Percentiles rank a stretch among this genome's conserved stretches.
Evolutionary conservation across 2,329 filamentous ascomycete genomes (phyloP).

Genomic region (Metarhizium guizhouense): DNA sequence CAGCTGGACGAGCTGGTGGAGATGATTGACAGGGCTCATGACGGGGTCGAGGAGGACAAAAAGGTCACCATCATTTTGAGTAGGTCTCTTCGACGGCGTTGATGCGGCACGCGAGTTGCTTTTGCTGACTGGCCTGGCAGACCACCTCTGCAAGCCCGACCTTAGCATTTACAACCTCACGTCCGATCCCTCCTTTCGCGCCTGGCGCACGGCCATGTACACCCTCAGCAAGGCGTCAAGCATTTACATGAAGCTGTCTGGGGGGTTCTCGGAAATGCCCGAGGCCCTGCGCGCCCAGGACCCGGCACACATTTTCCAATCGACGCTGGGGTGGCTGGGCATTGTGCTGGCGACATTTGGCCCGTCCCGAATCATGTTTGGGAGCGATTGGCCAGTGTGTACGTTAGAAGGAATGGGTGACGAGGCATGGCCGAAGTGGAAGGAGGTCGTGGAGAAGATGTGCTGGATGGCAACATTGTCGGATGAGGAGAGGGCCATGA

Average conservation of each 20-base stretch:
- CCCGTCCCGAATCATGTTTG: slow-evolving; percentile 71
- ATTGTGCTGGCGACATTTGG: slow-evolving; percentile 67
- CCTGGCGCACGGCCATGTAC: slow-evolving; percentile 62
- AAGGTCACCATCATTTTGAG: slow-evolving; percentile 63
- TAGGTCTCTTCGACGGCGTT: slow-evolving; percentile 28
- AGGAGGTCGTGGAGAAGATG: slow-evolving; percentile 56
- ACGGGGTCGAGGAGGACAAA: slow-evolving; percentile 47
- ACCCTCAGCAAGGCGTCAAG: slow-evolving; percentile 54
- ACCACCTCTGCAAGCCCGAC: slow-evolving; percentile 87
- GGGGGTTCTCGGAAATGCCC: slow-evolving; percentile 72
- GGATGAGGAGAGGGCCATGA: slow-evolving; percentile 50
- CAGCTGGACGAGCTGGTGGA: slow-evolving; percentile 64
- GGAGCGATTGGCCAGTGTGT: slow-evolving; percentile 89
- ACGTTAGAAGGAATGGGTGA: slow-evolving; percentile 44
- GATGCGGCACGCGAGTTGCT: not conserved
- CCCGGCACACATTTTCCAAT: slow-evolving; percentile 49
- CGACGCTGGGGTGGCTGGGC: slow-evolving; percentile 61
- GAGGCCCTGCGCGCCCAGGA: slow-evolving; percentile 36
- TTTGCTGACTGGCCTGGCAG: slow-evolving; percentile 30
- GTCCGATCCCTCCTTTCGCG: slow-evolving; percentile 49
- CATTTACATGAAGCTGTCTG: slow-evolving; percentile 89
- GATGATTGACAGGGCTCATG: slow-evolving; percentile 60
- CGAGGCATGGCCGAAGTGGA: slow-evolving; percentile 69
- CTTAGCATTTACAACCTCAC: slow-evolving; percentile 51
- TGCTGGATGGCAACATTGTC: slow-evolving; percentile 54